Evolutionary conservation across 495 filamentous ascomycete species (phyloP).

Genomic region (Podospora didyma): DNA sequence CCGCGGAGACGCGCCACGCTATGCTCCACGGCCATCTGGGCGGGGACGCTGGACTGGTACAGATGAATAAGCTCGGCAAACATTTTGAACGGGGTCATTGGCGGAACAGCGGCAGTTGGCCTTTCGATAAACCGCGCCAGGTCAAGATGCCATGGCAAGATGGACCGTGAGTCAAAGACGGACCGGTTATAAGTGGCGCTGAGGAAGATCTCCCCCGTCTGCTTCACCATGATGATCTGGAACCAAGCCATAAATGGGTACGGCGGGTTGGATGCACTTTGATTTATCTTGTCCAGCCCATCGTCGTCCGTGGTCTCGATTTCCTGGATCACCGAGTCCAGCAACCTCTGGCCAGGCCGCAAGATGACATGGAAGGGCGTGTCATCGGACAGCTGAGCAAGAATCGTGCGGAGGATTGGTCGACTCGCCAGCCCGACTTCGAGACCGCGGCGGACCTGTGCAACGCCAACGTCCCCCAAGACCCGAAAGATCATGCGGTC

Average conservation of each 20-base stretch:
- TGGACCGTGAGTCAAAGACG: constrained; percentile 13
- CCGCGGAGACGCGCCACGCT: constrained; percentile 14
- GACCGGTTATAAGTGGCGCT: constrained; percentile 12
- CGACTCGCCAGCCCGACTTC: constrained; percentile 7
- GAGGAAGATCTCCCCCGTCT: constrained; percentile 1
- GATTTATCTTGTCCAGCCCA: neutral
- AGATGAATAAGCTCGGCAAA: constrained; percentile 19
- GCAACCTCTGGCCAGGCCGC: neutral
- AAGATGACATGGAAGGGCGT: constrained; percentile 13
- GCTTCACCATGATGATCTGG: constrained; percentile 6
- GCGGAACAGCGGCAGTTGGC: neutral
- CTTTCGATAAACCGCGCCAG: constrained; percentile 10
- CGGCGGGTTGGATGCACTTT: constrained; percentile 1
- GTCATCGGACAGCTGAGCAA: constrained; percentile 6
- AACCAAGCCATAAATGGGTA: constrained; percentile 9
- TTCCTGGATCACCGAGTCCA: constrained; percentile 6
- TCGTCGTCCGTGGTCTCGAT: neutral
- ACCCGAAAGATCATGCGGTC: constrained; percentile 8
- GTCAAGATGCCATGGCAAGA: constrained; percentile 15
- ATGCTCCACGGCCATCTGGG: constrained; percentile 7
- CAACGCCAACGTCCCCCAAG: neutral
- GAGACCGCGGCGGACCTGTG: constrained; percentile 9
- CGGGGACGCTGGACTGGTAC: constrained; percentile 14
- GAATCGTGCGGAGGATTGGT: constrained; percentile 12
- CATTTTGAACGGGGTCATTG: constrained; percentile 14